Conservation (phyloP, 1,139 yeast species). For the Blastobotrys persicus region DNA sequence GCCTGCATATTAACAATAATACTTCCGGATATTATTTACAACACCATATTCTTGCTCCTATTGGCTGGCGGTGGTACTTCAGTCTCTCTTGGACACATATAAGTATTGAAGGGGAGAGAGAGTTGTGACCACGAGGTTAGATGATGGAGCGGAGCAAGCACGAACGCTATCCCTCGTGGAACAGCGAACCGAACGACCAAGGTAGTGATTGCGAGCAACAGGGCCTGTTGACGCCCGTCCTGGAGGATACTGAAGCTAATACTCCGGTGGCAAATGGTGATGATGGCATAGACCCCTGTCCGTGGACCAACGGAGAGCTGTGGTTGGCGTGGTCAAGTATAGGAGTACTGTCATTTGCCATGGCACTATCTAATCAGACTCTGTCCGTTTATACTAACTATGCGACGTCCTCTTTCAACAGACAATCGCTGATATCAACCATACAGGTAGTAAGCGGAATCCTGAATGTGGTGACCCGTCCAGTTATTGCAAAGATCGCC, state of each 20-base stretch:
- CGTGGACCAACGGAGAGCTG: conserved; percentile 28
- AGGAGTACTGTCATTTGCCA: conserved; percentile 41
- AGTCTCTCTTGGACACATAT: neutral
- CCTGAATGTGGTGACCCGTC: conserved; percentile 41
- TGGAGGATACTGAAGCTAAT: neutral
- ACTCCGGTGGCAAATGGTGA: neutral
- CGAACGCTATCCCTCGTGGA: neutral
- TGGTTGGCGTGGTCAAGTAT: conserved; percentile 33
- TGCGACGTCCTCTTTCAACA: conserved; percentile 42
- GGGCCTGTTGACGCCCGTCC: neutral
- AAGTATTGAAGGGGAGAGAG: neutral
- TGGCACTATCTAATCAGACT: conserved; percentile 41
- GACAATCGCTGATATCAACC: conserved; percentile 42
- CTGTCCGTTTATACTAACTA: conserved; percentile 41
- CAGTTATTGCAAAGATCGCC: conserved; percentile 42
- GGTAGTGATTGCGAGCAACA: neutral
- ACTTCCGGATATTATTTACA: neutral
- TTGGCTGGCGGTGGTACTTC: neutral
- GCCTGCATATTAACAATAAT: neutral
- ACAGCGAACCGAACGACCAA: too few relatives aligned
- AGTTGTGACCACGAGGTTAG: neutral
- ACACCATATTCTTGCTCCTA: too few relatives aligned
- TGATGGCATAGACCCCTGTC: conserved; percentile 8
- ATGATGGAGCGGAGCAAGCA: neutral
- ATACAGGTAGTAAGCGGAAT: conserved; percentile 43